Base-by-base conservation (phyloP, 169 alveolate species). In the Babesia ovata region DNA sequence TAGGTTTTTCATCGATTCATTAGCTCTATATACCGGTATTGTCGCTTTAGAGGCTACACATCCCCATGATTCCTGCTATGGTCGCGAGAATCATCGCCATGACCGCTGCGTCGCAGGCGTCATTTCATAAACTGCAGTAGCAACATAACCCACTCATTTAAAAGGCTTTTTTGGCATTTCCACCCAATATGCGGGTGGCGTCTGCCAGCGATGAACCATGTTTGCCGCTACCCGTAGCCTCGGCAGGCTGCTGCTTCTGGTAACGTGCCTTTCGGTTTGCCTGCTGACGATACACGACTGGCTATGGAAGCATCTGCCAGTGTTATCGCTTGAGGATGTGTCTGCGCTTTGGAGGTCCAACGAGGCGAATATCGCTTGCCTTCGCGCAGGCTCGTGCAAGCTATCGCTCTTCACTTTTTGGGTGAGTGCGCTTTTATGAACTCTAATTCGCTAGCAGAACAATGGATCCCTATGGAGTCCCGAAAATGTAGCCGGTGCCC, bases 161-260 rank as follows among this genome's bases (percentile, higher is more conserved):
- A 33, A 33, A 33, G 39, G 39, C 39, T 4, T 36, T n/a, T 42
- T 17, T 10, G 22, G 11, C 70, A 16, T 42, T 36, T 60, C n/a
- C 10, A 39, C 19, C 58, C 49, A 53, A 45, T 63, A 36, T 46
- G 73, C 69, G n/a, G 49, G 19, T 59, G 26, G 9, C 44, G 28
- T 16, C 49, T 4, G 26, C 14, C 29, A 21, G 76, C 63, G 44
- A 67, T 67, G 76, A 42, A 67, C 76, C 53, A 67, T 67, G 76
- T 67, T 53, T 52, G 42, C 29, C 53, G 54, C 29, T 54, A n/a
- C 53, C 13, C 63, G 58, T 54, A n/a, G 65, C 57, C 65, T 49
- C 28, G n/a, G 22, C 36, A 52, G 76, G 76, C 56, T 52, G 42
- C 54, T 67, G 16, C 17, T 67, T 53, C 65, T 67, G 56, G 45